Base-by-base conservation (phyloP, 1,284 basidiomycete genomes). In the Kwoniella shivajii region DNA sequence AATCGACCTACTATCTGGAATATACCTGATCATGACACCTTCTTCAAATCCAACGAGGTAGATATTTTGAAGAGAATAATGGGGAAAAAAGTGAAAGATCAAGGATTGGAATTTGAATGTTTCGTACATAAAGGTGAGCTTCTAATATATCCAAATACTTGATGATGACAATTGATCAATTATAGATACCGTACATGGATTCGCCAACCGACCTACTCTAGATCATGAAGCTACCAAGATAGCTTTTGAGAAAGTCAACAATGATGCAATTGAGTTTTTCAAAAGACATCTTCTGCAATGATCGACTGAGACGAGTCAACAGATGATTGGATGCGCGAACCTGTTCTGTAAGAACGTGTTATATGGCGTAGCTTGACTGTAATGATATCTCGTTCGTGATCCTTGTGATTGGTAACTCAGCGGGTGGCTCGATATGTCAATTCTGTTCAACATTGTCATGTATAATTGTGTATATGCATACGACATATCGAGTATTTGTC, bases 131-230 rank as follows among this genome's bases (percentile, higher is more conserved):
- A n/a, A 43, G 26, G 38, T 50, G 31, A 14, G 45, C n/a, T n/a
- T n/a, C n/a, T n/a, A n/a, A n/a, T n/a, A n/a, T n/a, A n/a, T n/a
- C n/a, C n/a, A n/a, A n/a, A n/a, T n/a, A n/a, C n/a, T n/a, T n/a
- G n/a, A n/a, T n/a, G n/a, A n/a, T n/a, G n/a, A n/a, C n/a, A n/a
- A n/a, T n/a, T n/a, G 0, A n/a, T 3, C 18, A 18, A 2, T 18
- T 22, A 37, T 58, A 83, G 84, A 83, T 16, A 85, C 84, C 1
- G 74, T 78, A 2, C 85, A 86, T 60, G 85, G 85, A 0, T 86
- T 85, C 58, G 84, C 82, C 4, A 73, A 75, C 11, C 77, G 85
- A 14, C 85, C 85, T 0, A 80, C 84, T 33, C 62, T 83, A 6
- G 72, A 67, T 3, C 68, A 81, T 34, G 79, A 81, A 22, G 75